Conservation (phyloP, 2,329 filamentous ascomycete species). For the Pseudonectria foliicola region DNA sequence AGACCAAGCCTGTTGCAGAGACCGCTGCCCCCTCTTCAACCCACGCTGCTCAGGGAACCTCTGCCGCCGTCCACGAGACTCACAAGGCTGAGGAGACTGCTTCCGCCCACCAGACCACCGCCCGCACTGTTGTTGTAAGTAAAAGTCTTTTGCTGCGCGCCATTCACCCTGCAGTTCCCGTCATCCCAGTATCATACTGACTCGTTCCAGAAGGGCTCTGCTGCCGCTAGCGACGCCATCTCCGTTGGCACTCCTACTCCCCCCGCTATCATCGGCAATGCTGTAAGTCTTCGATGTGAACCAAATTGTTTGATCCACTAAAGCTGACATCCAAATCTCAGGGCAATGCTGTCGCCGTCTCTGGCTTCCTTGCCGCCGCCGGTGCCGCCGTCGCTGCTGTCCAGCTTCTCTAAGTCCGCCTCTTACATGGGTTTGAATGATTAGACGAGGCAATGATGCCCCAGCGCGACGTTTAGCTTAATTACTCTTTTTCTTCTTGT, state of each 20-base stretch:
- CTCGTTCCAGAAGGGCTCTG: background rate
- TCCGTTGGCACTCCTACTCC: background rate
- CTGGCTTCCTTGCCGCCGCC: conserved; percentile 1
- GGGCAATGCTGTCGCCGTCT: conserved; percentile 1
- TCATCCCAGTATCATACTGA: too few relatives aligned
- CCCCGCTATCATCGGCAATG: background rate
- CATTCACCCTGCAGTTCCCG: too few relatives aligned
- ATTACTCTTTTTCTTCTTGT: too few relatives aligned
- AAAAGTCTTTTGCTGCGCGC: too few relatives aligned
- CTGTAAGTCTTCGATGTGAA: background rate
- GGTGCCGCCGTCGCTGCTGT: conserved; percentile 1
- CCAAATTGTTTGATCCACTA: background rate
- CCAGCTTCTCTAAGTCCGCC: conserved; percentile 2
- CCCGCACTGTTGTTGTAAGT: background rate
- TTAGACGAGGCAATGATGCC: too few relatives aligned
- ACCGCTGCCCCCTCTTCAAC: background rate
- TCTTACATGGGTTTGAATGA: too few relatives aligned
- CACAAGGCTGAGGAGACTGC: conserved; percentile 1
- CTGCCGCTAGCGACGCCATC: background rate
- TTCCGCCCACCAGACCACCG: background rate
- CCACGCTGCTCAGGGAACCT: background rate
- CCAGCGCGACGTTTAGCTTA: too few relatives aligned
- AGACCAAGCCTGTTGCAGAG: conserved; percentile 1
- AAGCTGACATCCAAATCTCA: background rate
- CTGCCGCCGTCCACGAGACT: background rate